A percentile compares a stretch with the other conserved stretches of the same genome.
These are phyloP conservation scores for Lichtheimia ornata DNA, from an alignment of 371 early-diverging fungal species.

Conservation along the genomic window DNA sequence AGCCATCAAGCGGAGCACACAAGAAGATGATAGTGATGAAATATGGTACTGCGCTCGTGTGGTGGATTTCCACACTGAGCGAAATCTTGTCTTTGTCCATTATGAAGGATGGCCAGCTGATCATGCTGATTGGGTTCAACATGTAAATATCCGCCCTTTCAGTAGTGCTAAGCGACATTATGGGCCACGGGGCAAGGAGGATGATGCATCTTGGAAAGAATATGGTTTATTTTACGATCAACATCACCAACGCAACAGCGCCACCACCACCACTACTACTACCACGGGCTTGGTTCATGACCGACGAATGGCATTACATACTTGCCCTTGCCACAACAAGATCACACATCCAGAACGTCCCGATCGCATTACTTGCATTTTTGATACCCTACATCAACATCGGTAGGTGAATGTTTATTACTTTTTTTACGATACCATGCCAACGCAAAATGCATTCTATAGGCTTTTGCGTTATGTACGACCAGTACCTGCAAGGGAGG, in stretches of 20 bases:
- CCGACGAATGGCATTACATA: constrained; percentile 55
- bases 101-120: constrained; percentile 62
- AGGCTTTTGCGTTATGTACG: constrained; percentile 52
- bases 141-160: constrained; percentile 19
- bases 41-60: constrained; percentile 42
- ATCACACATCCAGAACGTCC: constrained; percentile 66
- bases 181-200: constrained; percentile 54
- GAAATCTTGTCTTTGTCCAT: constrained; percentile 44
- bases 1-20: constrained; percentile 27
- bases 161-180: constrained; percentile 20
- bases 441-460: background rate
- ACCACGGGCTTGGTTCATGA: constrained; percentile 47
- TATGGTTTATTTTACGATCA: constrained; percentile 46
- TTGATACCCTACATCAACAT: constrained; percentile 35
- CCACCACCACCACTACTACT: constrained; percentile 41
- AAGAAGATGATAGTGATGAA: constrained; percentile 16
- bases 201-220: constrained; percentile 39
- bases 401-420: constrained; percentile 23
- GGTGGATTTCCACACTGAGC: constrained; percentile 22
- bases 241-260: constrained; percentile 45
- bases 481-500: constrained; percentile 55
- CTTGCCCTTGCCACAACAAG: constrained; percentile 55
- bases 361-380: constrained; percentile 49
- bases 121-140: constrained; percentile 56
- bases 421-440: background rate